Evolutionary conservation across 176 grass and related monocot species (phyloP).

Genomic region (Ananas comosus): DNA sequence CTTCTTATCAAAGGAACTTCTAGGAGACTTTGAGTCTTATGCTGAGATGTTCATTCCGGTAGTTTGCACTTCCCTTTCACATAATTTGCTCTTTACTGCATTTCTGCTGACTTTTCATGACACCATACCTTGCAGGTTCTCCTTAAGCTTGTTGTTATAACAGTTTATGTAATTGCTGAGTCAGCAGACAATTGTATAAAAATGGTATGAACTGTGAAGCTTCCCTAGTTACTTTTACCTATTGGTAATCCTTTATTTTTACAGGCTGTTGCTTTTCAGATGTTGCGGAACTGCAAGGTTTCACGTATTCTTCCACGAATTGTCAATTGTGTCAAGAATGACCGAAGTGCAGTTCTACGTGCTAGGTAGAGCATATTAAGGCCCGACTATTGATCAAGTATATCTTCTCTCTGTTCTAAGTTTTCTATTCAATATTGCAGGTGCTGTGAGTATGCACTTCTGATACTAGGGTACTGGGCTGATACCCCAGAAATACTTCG

Average conservation of each 20-base stretch:
- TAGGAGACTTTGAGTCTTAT: conserved; percentile 66
- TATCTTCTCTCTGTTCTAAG: conserved; percentile 7
- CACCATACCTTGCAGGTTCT: conserved; percentile 45
- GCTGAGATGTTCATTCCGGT: conserved; percentile 86
- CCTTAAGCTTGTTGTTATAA: conserved; percentile 85
- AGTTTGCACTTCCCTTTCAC: conserved; percentile 1
- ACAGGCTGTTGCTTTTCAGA: conserved; percentile 29
- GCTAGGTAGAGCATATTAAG: conserved; percentile 31
- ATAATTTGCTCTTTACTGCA: background rate
- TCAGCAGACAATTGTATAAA: conserved; percentile 91
- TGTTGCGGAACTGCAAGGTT: conserved; percentile 88
- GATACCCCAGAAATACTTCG: conserved; percentile 89
- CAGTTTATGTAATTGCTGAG: conserved; percentile 76
- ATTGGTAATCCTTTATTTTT: conserved; percentile 16
- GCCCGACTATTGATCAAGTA: background rate
- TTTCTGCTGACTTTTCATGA: conserved; percentile 4
- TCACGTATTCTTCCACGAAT: conserved; percentile 72
- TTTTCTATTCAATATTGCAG: conserved; percentile 24
- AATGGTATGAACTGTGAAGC: conserved; percentile 47
- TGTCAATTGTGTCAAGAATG: conserved; percentile 74
- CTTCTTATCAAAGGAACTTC: conserved; percentile 67
- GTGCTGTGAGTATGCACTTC: conserved; percentile 84
- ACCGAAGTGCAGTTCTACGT: conserved; percentile 68
- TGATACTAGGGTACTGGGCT: conserved; percentile 77
- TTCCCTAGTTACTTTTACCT: conserved; percentile 11